Conservation (phyloP, 257 asterid species). For the Misopates orontium region DNA sequence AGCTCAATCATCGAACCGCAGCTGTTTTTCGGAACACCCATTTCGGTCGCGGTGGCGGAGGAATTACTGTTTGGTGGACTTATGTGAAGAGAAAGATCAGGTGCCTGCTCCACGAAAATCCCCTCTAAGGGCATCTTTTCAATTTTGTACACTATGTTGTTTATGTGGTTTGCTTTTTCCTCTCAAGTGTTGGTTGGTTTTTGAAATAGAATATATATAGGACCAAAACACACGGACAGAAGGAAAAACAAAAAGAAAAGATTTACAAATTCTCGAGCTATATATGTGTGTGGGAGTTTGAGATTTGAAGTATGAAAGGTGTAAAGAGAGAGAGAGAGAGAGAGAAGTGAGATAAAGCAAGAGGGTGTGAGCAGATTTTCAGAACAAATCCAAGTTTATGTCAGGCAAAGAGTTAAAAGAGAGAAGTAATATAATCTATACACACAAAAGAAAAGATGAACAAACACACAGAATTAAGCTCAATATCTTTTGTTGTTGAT, state of each 20-base stretch:
- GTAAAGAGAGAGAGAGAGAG: background rate
- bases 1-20: constrained; percentile 63
- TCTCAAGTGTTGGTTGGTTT: no score
- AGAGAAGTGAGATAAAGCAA: background rate
- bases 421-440: no score
- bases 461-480: background rate
- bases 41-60: background rate
- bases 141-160: no score
- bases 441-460: constrained; percentile 18
- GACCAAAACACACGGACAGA: constrained; percentile 9
- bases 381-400: constrained; percentile 26
- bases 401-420: constrained; percentile 24
- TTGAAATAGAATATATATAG: constrained; percentile 5
- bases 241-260: constrained; percentile 2
- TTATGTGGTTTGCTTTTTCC: no score
- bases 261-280: background rate
- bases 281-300: no score
- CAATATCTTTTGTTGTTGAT: background rate
- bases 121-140: constrained; percentile 72
- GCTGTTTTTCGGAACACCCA: constrained; percentile 10
- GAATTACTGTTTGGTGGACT: constrained; percentile 54
- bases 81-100: constrained; percentile 89
- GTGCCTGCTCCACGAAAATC: constrained; percentile 56
- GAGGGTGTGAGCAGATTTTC: background rate
- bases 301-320: no score